Evolutionary conservation across 148 eudicot species (phyloP), one percentile per base, ranked within the genome.

Genomic region (Rhododendron henanense): DNA sequence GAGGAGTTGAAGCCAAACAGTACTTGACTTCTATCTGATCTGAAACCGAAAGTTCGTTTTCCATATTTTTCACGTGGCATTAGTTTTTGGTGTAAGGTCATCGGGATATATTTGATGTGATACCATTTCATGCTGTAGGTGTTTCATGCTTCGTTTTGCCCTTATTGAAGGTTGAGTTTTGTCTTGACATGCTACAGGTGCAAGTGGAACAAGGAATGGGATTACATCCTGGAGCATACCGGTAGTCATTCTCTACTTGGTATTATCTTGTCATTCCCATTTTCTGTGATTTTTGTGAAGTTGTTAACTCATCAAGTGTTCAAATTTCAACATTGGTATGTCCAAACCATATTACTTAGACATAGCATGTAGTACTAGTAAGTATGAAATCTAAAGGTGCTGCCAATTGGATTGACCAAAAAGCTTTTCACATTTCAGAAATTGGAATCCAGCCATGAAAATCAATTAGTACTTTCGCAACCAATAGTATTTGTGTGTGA

Each of bases 161-260:
- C 31, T 41, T 77, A n/a, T 77, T 41, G 28, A 77, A 77, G 48
- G 50, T 41, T 41, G 80, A 77, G 80, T 77, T 41, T 77, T 77
- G 80, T 44, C 80, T 15, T 21, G 15, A 44, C 50, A 41, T 21
- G 13, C n/a, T 77, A 7, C 41, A 76, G 35, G 15, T 69, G 37
- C 18, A 69, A 28, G 75, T 11, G 75, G 51, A 77, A 41, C 13
- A 77, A 19, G 1, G 21, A 21, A 21, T 44, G 28, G 11, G n/a
- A 41, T 44, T 77, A 23, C 45, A 37, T 76, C 16, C 28, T 67
- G 35, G 15, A n/a, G 16, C 50, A 76, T 15, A 39, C 16, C 3
- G 31, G 5, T 77, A 21, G 23, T 19, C 50, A 77, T 39, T 77
- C 80, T 21, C 5, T 77, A 41, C 48, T 41, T 77, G 78, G 23